Conservation (phyloP, 768 basidiomycete species). For the Termitomyces eurrhizus region DNA sequence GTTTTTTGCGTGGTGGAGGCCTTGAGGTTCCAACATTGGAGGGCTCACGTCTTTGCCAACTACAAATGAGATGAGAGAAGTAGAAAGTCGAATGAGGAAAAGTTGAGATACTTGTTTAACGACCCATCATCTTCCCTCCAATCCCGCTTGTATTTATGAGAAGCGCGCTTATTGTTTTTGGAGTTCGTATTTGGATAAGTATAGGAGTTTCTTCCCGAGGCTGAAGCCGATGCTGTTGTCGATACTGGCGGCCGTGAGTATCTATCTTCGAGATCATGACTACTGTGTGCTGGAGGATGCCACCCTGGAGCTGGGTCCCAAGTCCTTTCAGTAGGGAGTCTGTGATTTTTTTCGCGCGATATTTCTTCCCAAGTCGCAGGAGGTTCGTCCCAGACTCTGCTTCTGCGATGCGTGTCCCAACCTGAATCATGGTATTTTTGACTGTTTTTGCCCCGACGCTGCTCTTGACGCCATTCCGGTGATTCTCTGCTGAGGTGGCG, state of each 20-base stretch:
- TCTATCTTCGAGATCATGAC: conserved; percentile 38
- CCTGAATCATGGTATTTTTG: conserved; percentile 43
- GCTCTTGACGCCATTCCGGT: conserved; percentile 33
- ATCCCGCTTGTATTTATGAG: conserved; percentile 40
- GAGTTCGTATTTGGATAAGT: conserved; percentile 15
- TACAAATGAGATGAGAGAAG: conserved; percentile 22
- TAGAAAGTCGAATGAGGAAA: conserved; percentile 2
- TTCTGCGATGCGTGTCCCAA: conserved; percentile 50
- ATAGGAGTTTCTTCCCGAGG: conserved; percentile 19
- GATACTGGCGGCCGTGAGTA: conserved; percentile 18
- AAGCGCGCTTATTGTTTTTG: conserved; percentile 30
- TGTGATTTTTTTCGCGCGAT: conserved; percentile 25
- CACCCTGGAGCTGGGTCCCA: conserved; percentile 75
- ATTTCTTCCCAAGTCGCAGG: conserved; percentile 21
- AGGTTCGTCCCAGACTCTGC: conserved; percentile 37
- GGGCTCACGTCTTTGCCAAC: conserved; percentile 65
- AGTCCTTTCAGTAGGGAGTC: conserved; percentile 45
- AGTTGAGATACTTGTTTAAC: conserved; percentile 63
- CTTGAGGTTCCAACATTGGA: conserved; percentile 33
- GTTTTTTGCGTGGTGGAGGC: conserved; percentile 40
- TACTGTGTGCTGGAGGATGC: conserved; percentile 43
- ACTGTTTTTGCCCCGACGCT: conserved; percentile 35
- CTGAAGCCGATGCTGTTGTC: conserved; percentile 26
- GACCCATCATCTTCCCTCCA: conserved; percentile 61
- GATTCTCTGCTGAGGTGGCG: conserved; percentile 23